phyloP scores from a whole-genome alignment of 2,329 filamentous ascomycete genomes.

The Aspergillus hortae region DNA sequence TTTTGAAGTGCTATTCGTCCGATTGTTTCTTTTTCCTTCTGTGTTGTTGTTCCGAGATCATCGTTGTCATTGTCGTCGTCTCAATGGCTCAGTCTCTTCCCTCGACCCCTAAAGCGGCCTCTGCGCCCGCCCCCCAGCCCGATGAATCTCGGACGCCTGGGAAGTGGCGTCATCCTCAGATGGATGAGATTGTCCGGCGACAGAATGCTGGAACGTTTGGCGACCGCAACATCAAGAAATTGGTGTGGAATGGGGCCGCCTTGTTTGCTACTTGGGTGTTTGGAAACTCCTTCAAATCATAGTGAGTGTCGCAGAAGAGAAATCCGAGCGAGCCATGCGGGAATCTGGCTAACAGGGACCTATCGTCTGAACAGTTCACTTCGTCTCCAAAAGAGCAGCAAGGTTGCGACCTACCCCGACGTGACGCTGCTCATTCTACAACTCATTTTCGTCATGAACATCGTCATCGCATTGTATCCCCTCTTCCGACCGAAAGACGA shows the following conservation, averaged over 20 bases:
- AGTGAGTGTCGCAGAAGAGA: conserved; percentile 25
- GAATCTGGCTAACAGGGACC: conserved; percentile 12
- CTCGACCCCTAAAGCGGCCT: conserved; percentile 39
- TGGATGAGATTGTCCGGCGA: conserved; percentile 80
- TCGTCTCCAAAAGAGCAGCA: conserved; percentile 32
- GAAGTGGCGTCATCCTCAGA: conserved; percentile 84
- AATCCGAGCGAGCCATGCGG: neutral
- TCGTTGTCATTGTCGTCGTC: neutral
- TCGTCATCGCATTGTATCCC: conserved; percentile 66
- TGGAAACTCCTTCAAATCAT: conserved; percentile 35
- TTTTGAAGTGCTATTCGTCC: neutral
- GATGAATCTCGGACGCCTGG: conserved; percentile 53
- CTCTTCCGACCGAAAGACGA: conserved; percentile 70
- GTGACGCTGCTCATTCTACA: conserved; percentile 55
- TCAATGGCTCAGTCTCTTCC: conserved; percentile 37
- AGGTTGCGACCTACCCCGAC: conserved; percentile 41
- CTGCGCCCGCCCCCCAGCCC: conserved; percentile 24
- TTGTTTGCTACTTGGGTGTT: conserved; percentile 50
- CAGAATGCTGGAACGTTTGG: conserved; percentile 76
- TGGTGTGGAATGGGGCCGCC: conserved; percentile 64
- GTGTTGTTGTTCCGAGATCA: conserved; percentile 2
- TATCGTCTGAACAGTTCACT: conserved; percentile 26
- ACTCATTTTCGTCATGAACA: conserved; percentile 65
- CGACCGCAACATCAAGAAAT: conserved; percentile 67
- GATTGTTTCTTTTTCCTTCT: neutral